A percentile compares a stretch with the other conserved stretches of the same genome.
Evolutionary conservation across 1,284 basidiomycete genomes (phyloP).

Genomic region (Pseudozyma sp.): DNA sequence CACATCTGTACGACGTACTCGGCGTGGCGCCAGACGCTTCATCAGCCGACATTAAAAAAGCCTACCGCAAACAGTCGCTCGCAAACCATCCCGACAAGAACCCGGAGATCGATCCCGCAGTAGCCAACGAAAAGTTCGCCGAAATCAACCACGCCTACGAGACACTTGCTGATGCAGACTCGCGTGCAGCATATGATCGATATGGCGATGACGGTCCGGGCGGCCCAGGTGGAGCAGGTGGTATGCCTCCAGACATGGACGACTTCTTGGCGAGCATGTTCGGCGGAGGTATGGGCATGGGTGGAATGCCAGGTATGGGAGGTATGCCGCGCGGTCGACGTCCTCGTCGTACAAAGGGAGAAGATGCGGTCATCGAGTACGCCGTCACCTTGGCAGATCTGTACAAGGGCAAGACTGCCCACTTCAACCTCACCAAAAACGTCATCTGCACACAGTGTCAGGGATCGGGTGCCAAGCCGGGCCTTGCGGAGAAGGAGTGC

Average conservation of each 20-base stretch:
- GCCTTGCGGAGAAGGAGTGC: conserved; percentile 83
- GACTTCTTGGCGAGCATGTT: conserved; percentile 64
- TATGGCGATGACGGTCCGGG: conserved; percentile 59
- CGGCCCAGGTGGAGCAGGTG: conserved; percentile 38
- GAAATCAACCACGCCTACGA: conserved; percentile 66
- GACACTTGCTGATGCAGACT: conserved; percentile 60
- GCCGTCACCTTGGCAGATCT: conserved; percentile 90
- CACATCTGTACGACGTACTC: conserved; percentile 71
- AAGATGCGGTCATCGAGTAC: conserved; percentile 75
- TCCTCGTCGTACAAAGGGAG: conserved; percentile 59
- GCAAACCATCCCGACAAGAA: conserved; percentile 67
- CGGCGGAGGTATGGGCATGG: conserved; percentile 60
- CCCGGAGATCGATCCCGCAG: conserved; percentile 57
- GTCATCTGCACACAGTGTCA: conserved; percentile 82
- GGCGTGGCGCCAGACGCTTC: conserved; percentile 78
- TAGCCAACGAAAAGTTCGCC: conserved; percentile 62
- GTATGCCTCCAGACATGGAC: conserved; percentile 55
- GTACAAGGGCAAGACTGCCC: conserved; percentile 89
- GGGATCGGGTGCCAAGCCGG: conserved; percentile 86
- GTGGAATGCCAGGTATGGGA: conserved; percentile 52
- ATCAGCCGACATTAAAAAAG: conserved; percentile 83
- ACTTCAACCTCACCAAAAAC: conserved; percentile 89
- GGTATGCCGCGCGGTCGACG: conserved; percentile 70
- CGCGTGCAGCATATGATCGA: conserved; percentile 60
- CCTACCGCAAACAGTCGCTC: conserved; percentile 72